Base-by-base conservation (phyloP, 305 asterid genomes). In the Lippia alba region DNA sequence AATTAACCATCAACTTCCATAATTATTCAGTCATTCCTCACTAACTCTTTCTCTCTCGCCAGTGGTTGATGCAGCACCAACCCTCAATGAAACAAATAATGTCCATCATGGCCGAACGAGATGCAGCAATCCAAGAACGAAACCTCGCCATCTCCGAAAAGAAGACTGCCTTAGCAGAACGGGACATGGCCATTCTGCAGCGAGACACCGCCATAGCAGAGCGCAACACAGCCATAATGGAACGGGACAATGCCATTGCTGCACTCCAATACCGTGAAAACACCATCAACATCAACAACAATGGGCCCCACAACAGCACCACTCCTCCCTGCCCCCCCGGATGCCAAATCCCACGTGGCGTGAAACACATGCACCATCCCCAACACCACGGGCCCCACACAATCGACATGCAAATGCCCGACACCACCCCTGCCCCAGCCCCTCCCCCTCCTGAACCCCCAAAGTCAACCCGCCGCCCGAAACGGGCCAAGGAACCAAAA, bases 121-220 rank as follows among this genome's bases (percentile, higher is more conserved):
- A 94, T 61, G 99, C 92, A 18, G 99, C 97, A 30, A 85, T 94
- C 76, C 98, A 94, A 67, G 98, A 94, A 78, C 74, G 94, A 32
- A 94, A 94, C 55, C 68, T 94, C 48, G 96, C 97, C 66, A 79
- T 94, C 67, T 89, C 98, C 2, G 98, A 94, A 70, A 94, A 94
- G 56, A 94, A 91, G 79, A 70, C 94, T 6, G 97, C 97, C 76
- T 46, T 94, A 68, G 92, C 94, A 4, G 98, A 94, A 81, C 84
- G 97, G 64, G 98, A 94, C 65, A 73, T 88, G 82, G 97, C 98
- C 51, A 89, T 91, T 69, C 69, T 85, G 7, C 98, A 91, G 73
- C 71, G 96, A 65, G 98, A 94, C 59, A 61, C 97, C 0, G 99
- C 97, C 14, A 84, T 94, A 50, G 81, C 91, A 33, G 99, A 94